Base-by-base conservation (phyloP, 2,329 filamentous ascomycete genomes). In the Arthrobotrys entomopaga region DNA sequence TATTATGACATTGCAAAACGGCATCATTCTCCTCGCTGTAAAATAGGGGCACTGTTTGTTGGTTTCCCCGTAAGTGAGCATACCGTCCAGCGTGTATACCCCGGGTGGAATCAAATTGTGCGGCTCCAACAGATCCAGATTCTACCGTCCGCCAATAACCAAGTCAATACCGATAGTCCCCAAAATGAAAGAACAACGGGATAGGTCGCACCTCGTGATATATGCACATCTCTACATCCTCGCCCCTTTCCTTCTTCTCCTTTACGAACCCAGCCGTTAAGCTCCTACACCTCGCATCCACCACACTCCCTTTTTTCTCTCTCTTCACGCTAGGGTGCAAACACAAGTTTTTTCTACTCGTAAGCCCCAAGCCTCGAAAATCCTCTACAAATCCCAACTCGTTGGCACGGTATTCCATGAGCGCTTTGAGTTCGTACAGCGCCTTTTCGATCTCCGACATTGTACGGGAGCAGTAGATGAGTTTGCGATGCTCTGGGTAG, bases 391-490 rank as follows among this genome's bases (percentile, higher is more conserved):
- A 86, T 0, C 95, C 95, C n/a, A 99, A 86, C 81, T 97, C 88
- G 76, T 97, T 87, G 4, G 92, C 85, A 15, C 95, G 90, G 80
- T 97, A 98, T 80, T 96, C 96, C 93, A 99, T 99, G 61, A 99
- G 83, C 22, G 89, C 89, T 81, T 95, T 93, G 78, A 99, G 82
- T 82, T 99, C 95, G 8, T 92, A 91, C 60, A 99, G 83, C 0
- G 96, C 95, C 83, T 99, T 99, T 81, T 99, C 95, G 79, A 99
- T 99, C 83, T 99, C 95, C 42, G 95, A 99, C 93, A 99, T 99
- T 66, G 95, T 99, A 89, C 95, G 93, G 76, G 95, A 99, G 84
- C 95, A 99, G 83, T 99, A 99, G 65, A 99, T 97, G 59, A 99
- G 88, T 82, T 99, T 99, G 65, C 96, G 87, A 79, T 95, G 92